Conservation (phyloP, 2,329 filamentous ascomycete species). For the Trichoderma atroviride region DNA sequence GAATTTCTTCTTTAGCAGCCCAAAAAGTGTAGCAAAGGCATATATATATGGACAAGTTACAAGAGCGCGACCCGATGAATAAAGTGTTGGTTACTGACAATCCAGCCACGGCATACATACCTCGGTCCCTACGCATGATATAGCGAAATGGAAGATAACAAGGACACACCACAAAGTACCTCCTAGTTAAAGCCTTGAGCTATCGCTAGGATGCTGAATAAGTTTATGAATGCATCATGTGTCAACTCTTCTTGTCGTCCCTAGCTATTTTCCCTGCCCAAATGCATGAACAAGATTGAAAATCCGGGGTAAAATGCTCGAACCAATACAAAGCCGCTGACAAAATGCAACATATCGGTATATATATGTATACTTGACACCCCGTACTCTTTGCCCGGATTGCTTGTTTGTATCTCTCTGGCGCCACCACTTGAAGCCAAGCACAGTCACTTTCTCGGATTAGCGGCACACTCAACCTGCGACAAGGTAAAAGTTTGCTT, state of each 20-base stretch:
- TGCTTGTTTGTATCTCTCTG: not conserved
- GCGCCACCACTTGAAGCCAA: not conserved
- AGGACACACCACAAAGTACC: not conserved
- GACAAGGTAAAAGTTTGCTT: constrained; percentile 19
- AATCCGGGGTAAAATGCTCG: not conserved
- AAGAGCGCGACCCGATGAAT: not conserved
- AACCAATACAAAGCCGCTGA: not conserved
- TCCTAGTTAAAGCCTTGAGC: too few species aligned
- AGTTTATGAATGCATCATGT: not conserved
- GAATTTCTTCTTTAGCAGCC: not conserved
- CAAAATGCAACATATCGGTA: not conserved
- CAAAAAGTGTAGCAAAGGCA: too few species aligned
- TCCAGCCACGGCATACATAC: too few species aligned
- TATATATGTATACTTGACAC: not conserved
- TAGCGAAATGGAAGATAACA: not conserved
- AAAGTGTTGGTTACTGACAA: too few species aligned
- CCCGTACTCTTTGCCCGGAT: not conserved
- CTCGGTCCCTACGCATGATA: too few species aligned
- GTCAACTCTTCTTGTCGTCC: not conserved
- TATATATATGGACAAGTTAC: not conserved
- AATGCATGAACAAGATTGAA: not conserved
- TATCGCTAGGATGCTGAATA: too few species aligned
- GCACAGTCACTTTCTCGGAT: constrained; percentile 7
- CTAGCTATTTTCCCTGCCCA: not conserved
- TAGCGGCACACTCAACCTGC: not conserved